Conservation (phyloP, 2,329 filamentous ascomycete species). For the Mariannaea elegans region DNA sequence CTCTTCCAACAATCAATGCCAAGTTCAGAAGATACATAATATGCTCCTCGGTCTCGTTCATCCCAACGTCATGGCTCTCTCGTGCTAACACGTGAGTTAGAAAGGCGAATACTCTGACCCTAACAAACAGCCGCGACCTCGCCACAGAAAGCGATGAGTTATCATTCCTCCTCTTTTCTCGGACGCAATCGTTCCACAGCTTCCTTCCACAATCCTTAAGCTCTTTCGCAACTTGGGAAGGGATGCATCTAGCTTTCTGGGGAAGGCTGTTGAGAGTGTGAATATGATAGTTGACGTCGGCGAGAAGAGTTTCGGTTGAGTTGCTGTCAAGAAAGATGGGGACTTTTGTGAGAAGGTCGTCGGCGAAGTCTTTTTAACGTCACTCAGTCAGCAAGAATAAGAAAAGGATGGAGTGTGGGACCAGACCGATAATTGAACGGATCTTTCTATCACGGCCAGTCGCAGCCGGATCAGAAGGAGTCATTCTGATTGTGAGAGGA, state of each 20-base stretch:
- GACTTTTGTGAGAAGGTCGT: slow-evolving; percentile 38
- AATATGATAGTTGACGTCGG: slow-evolving; percentile 42
- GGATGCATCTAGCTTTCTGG: slow-evolving; percentile 1
- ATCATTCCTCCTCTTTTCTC: slow-evolving; percentile 49
- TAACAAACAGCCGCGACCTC: slow-evolving; percentile 45
- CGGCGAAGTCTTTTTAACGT: slow-evolving; percentile 39
- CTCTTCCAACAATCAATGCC: slow-evolving; percentile 71
- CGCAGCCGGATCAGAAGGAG: slow-evolving; percentile 22
- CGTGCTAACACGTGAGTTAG: slow-evolving; percentile 68
- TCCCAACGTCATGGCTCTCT: slow-evolving; percentile 45
- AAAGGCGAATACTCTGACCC: slow-evolving; percentile 68
- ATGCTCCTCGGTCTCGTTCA: slow-evolving; percentile 43
- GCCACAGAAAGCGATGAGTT: slow-evolving; percentile 32
- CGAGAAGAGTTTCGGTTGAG: slow-evolving; percentile 51
- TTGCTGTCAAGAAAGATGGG: slow-evolving; percentile 40
- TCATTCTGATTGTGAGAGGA: slow-evolving; percentile 28
- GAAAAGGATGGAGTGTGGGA: background rate
- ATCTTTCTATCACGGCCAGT: slow-evolving; percentile 36
- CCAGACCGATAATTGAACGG: slow-evolving; percentile 34
- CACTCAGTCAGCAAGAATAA: background rate
- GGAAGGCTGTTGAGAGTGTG: slow-evolving; percentile 29
- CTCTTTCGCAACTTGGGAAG: slow-evolving; percentile 41
- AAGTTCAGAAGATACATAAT: slow-evolving; percentile 70
- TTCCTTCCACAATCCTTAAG: slow-evolving; percentile 66
- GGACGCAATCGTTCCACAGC: slow-evolving; percentile 74